These are phyloP conservation scores for Chrysoporthe deuterocubensis DNA, from an alignment of 2,329 filamentous ascomycete species.

Conservation along the genomic window DNA sequence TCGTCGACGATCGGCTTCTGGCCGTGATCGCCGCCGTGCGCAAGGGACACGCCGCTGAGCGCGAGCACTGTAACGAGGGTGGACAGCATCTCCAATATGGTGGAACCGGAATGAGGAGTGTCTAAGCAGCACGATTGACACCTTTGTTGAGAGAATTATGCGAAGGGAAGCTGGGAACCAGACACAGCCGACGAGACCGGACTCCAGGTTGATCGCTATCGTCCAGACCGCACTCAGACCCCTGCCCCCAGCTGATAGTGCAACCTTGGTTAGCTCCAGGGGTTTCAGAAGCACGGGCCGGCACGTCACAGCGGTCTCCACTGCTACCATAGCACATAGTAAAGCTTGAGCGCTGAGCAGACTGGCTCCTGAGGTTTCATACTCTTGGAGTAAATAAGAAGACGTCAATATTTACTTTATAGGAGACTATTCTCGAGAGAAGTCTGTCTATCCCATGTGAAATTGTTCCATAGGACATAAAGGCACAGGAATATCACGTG, in stretches of 20 bases:
- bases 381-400: not conserved
- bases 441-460: not conserved
- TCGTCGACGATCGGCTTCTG: slow-evolving; percentile 60
- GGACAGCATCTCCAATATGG: slow-evolving; percentile 14
- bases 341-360: not conserved
- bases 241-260: not conserved
- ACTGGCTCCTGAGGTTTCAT: no score
- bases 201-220: not conserved
- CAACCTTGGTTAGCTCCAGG: slow-evolving; percentile 4
- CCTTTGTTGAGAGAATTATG: not conserved
- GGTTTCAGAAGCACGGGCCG: not conserved
- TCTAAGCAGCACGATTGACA: not conserved
- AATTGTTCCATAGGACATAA: not conserved
- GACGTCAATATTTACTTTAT: no score
- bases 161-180: not conserved
- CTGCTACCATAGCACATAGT: not conserved
- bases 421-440: no score
- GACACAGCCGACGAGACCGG: not conserved
- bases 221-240: slow-evolving; percentile 1
- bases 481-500: not conserved
- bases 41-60: slow-evolving; percentile 48
- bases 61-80: slow-evolving; percentile 22
- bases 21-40: slow-evolving; percentile 55
- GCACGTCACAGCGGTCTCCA: slow-evolving; percentile 1
- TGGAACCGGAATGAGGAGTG: not conserved